phyloP scores from a whole-genome alignment of 805 yeast species.

The Candida michaelii region DNA sequence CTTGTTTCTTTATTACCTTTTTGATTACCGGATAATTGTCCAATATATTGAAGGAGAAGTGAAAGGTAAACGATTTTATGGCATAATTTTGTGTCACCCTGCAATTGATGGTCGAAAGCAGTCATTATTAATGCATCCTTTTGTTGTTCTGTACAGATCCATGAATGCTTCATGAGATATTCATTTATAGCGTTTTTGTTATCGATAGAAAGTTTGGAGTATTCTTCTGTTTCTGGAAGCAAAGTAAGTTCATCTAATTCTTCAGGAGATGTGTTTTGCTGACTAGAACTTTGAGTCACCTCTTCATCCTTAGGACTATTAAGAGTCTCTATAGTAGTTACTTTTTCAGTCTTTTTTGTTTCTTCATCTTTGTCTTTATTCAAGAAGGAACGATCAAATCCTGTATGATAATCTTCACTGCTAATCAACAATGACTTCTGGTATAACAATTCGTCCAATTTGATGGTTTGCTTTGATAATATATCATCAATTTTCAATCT shows the following conservation, averaged over 20 bases:
- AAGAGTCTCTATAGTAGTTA: conserved; percentile 29
- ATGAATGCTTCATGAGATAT: conserved; percentile 57
- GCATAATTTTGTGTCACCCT: conserved; percentile 53
- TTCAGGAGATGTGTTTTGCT: conserved; percentile 7
- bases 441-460: conserved; percentile 62
- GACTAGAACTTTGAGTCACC: neutral
- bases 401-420: conserved; percentile 88
- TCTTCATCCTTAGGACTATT: conserved; percentile 9
- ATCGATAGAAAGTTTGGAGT: conserved; percentile 54
- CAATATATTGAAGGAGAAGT: conserved; percentile 71
- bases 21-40: conserved; percentile 39
- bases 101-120: conserved; percentile 81
- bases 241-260: conserved; percentile 51
- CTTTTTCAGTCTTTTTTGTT: conserved; percentile 22
- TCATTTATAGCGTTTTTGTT: conserved; percentile 51
- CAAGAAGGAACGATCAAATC: conserved; percentile 82
- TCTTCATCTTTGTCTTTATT: conserved; percentile 49
- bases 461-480: conserved; percentile 60
- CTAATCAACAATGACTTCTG: conserved; percentile 78
- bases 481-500: conserved; percentile 68
- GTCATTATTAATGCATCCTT: conserved; percentile 92
- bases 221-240: conserved; percentile 63
- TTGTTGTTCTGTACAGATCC: conserved; percentile 76
- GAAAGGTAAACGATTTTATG: conserved; percentile 77
- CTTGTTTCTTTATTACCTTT: conserved; percentile 27